Evolutionary conservation across 2,329 filamentous ascomycete genomes (phyloP).

Genomic region (Stemphylium vesicarium): DNA sequence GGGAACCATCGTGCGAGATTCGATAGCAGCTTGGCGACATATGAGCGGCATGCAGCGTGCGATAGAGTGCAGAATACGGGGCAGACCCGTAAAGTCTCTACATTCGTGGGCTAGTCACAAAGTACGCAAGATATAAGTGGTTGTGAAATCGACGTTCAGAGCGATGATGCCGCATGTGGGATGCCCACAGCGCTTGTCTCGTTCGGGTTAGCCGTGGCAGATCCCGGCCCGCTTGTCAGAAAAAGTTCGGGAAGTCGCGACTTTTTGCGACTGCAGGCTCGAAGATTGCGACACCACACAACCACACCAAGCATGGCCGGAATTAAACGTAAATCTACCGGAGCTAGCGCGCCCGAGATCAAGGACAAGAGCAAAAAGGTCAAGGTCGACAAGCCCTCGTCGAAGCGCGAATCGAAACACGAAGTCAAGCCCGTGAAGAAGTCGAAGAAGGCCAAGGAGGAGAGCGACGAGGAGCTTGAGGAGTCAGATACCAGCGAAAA

Average conservation of each 20-base stretch:
- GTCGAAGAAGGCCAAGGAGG: conserved; percentile 38
- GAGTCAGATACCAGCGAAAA: conserved; percentile 48
- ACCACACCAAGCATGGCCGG: conserved; percentile 37
- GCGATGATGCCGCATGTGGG: not conserved
- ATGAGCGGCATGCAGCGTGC: too few relatives aligned
- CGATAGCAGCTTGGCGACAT: too few relatives aligned
- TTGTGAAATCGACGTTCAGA: not conserved
- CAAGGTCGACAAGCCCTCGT: conserved; percentile 42
- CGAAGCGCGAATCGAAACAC: conserved; percentile 37
- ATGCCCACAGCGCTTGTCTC: not conserved
- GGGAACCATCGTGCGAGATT: too few relatives aligned
- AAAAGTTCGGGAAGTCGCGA: conserved; percentile 35
- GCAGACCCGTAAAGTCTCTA: too few relatives aligned
- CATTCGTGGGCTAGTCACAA: too few relatives aligned
- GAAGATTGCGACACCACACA: conserved; percentile 11
- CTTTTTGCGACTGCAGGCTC: conserved; percentile 17
- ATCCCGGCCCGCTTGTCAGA: conserved; percentile 26
- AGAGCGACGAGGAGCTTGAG: conserved; percentile 38
- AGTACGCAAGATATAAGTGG: too few relatives aligned
- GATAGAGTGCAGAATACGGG: too few relatives aligned
- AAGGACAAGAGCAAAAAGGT: conserved; percentile 48
- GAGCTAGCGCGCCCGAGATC: conserved; percentile 22
- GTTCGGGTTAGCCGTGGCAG: conserved; percentile 1
- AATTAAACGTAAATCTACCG: conserved; percentile 43
- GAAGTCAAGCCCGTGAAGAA: conserved; percentile 36